Conservation (phyloP, 139 green algal genomes). For the Chlamydomonas sp. region DNA sequence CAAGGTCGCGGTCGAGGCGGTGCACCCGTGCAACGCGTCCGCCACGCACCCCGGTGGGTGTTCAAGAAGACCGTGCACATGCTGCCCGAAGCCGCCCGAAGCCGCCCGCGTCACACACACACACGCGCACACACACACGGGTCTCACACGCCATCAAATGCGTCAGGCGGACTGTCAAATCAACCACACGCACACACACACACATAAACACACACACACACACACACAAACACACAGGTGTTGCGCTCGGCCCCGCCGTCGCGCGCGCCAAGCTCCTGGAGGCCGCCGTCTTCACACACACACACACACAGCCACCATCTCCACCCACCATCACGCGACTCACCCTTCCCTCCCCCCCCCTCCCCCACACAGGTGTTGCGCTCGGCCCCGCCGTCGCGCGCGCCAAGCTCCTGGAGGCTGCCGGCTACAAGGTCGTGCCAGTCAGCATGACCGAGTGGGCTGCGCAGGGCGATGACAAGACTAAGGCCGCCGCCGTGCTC, state of each 20-base stretch:
- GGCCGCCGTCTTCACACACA: constrained; percentile 36
- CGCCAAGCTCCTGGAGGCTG: constrained; percentile 24
- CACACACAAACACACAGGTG: no score
- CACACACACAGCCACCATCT: no score
- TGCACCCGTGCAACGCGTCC: constrained; percentile 12
- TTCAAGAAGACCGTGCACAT: no score
- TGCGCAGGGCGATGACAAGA: constrained; percentile 10
- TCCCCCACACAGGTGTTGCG: constrained; percentile 11
- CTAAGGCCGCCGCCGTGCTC: constrained; percentile 36
- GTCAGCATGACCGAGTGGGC: constrained; percentile 16
- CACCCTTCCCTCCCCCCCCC: not conserved
- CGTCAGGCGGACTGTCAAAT: no score
- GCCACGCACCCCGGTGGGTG: constrained; percentile 10
- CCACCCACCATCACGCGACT: no score
- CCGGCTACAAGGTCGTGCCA: constrained; percentile 38
- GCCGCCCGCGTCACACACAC: no score
- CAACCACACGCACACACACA: no score
- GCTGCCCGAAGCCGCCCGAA: no score
- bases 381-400: constrained; percentile 31
- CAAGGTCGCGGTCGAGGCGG: constrained; percentile 39
- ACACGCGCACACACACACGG: no score
- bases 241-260: constrained; percentile 32
- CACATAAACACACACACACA: no score
- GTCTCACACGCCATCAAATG: no score
- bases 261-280: constrained; percentile 25